phyloP scores from a whole-genome alignment of 139 green algal species.

The Ostreobium quekettii region DNA sequence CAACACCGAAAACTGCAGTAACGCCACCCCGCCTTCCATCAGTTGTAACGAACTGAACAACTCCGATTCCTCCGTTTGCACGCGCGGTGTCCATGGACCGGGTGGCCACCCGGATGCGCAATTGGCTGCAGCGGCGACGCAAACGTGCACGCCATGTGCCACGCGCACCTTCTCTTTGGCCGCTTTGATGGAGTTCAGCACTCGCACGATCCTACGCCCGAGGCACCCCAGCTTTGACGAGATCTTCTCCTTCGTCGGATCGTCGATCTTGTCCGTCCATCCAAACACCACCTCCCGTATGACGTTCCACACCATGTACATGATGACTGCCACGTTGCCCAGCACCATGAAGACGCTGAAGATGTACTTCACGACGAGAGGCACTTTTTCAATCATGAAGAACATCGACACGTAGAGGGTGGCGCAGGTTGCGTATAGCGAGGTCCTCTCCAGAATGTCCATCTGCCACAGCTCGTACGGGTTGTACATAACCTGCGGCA shows the following conservation, averaged over 20 bases:
- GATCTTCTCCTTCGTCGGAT: not conserved
- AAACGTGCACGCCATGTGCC: no score
- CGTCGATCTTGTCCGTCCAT: not conserved
- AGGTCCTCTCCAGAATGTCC: constrained; percentile 10
- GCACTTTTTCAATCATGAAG: constrained; percentile 1
- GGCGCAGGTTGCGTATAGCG: not conserved
- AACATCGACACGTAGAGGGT: constrained; percentile 14
- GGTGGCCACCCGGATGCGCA: no score
- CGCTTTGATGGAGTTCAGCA: no score
- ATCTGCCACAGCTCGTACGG: constrained; percentile 2
- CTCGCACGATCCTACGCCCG: no score
- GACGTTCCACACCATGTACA: not conserved
- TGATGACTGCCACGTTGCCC: not conserved
- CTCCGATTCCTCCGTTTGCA: no score
- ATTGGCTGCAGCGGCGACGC: no score
- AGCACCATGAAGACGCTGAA: not conserved
- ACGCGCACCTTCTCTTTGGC: no score
- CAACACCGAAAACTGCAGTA: no score
- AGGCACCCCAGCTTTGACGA: not conserved
- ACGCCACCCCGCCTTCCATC: no score
- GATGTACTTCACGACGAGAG: not conserved
- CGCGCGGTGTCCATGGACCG: no score
- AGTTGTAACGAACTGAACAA: no score
- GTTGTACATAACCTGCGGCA: not conserved
- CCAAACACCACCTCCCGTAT: not conserved